Percentiles rank a stretch among this genome's conserved stretches.
Conservation (phyloP, 225 moss, liverwort and hornwort genomes). For the Pleurozium schreberi region DNA sequence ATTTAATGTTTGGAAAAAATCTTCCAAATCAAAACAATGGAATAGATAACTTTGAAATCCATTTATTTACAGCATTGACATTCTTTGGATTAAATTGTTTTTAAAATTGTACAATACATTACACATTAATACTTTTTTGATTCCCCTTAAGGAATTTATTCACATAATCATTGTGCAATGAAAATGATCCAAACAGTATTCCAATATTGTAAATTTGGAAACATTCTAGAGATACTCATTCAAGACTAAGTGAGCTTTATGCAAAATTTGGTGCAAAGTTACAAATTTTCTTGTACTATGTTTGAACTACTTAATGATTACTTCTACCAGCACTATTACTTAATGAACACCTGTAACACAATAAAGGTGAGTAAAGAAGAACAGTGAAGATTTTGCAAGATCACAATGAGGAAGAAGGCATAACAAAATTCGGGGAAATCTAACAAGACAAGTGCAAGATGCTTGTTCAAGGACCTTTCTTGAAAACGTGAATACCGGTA, state of each 20-base stretch:
- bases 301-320: background rate
- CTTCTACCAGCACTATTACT: background rate
- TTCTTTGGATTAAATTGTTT: background rate
- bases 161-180: fast-evolving
- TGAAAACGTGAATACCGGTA: no score
- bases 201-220: background rate
- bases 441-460: background rate
- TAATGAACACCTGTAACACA: background rate
- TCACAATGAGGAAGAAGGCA: background rate
- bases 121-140: background rate
- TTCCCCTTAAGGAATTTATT: background rate
- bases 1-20: background rate
- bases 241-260: background rate
- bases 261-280: background rate
- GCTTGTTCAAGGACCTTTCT: background rate
- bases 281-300: background rate
- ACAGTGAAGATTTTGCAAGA: background rate
- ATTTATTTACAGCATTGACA: background rate
- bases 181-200: background rate
- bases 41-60: background rate
- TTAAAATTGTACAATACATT: background rate
- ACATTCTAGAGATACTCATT: background rate
- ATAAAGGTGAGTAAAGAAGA: background rate
- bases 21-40: background rate
- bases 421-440: background rate